Base-by-base conservation (phyloP, 1,284 basidiomycete species). In the Nidula niveotomentosa region DNA sequence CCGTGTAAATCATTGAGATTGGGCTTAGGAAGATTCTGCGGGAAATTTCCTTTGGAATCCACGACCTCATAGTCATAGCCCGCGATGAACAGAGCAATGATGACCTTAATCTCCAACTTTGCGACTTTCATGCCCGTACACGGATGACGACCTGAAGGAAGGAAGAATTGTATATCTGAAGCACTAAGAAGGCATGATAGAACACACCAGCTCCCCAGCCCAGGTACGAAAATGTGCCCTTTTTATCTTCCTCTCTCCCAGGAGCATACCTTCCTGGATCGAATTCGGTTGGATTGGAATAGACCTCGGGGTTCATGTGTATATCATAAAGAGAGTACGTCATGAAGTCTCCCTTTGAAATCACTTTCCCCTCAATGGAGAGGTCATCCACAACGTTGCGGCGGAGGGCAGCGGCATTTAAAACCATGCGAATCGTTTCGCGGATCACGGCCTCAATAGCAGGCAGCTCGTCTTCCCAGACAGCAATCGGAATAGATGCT, bases 381-480 rank as follows among this genome's bases (percentile, higher is more conserved):
- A 47, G n/a, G 18, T 18, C 23, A 34, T 34, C 13, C 48, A 12
- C 3, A 4, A 62, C 37, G 49, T 69, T 69, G 2, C 68, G 57
- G 4, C 69, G 63, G 8, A 70, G 49, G 4, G 55, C 44, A 6
- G 67, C 58, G 9, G 52, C 53, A 35, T 46, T 53, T 8, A 59
- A 36, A 12, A 58, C 52, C 2, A 70, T 17, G 15, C 74, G 67
- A 8, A 74, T 47, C 0, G 70, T 72, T 54, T 76, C 74, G 2
- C 70, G 67, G 10, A 74, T 65, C 41, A 71, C 60, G 8, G 60
- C 48, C 36, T 75, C 74, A n/a, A 72, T 39, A 10, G 59, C 51
- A 2, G 72, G 74, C 52, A 69, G 58, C 36, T 69, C 64, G 5
- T 67, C 65, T 53, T 76, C 74, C 74, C 73, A 76, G 4, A 66